Conservation (phyloP, 116 monocot species). For the Zostera marina region DNA sequence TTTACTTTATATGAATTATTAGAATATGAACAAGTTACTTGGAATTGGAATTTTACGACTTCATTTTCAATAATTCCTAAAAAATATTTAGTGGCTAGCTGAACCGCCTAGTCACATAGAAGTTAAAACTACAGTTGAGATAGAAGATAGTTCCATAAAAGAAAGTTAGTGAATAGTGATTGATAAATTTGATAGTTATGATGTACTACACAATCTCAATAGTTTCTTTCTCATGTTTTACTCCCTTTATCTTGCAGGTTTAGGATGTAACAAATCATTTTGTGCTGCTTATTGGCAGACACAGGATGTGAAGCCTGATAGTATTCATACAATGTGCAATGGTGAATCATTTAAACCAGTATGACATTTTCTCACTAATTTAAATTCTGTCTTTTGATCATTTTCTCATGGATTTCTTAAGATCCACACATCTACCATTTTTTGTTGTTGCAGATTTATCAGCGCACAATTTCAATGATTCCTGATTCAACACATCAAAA, state of each 20-base stretch:
- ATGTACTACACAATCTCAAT: no score
- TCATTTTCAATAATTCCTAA: no score
- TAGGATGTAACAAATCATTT: slow-evolving; percentile 82
- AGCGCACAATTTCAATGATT: slow-evolving; percentile 36
- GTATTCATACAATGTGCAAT: slow-evolving; percentile 34
- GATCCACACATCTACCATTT: not conserved
- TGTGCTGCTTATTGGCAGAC: slow-evolving; percentile 86
- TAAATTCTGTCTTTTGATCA: not conserved
- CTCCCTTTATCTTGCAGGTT: slow-evolving; percentile 31
- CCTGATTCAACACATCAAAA: slow-evolving; percentile 64
- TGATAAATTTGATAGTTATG: no score
- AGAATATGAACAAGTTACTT: no score
- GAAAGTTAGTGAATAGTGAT: no score
- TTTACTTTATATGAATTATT: no score
- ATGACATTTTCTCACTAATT: slow-evolving; percentile 1
- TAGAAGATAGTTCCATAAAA: no score
- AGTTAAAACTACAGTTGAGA: no score
- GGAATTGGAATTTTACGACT: no score
- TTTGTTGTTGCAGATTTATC: slow-evolving; percentile 39
- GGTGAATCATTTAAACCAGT: slow-evolving; percentile 62
- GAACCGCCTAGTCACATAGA: no score
- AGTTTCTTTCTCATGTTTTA: no score
- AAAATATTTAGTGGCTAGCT: no score
- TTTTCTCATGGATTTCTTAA: not conserved
- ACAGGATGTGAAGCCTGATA: slow-evolving; percentile 39